Percentiles rank a stretch among this genome's conserved stretches.
Evolutionary conservation across 2,329 filamentous ascomycete species (phyloP).

Genomic region (Graphium sp.): DNA sequence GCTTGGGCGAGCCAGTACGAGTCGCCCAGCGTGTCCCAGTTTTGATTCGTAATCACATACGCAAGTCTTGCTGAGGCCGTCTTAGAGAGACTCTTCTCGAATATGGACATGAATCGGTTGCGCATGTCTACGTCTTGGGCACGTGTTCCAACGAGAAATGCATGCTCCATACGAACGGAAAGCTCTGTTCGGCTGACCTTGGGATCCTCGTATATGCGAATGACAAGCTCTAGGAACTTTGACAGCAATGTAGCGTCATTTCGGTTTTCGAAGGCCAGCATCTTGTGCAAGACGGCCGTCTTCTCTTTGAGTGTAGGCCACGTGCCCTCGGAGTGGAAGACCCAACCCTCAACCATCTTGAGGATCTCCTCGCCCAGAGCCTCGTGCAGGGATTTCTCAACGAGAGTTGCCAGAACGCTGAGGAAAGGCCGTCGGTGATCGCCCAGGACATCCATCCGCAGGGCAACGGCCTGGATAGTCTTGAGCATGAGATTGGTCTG

Average conservation of each 20-base stretch:
- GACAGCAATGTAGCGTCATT: constrained; percentile 70
- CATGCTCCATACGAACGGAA: constrained; percentile 93
- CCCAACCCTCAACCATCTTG: constrained; percentile 87
- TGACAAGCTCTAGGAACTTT: constrained; percentile 89
- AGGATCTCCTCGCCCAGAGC: constrained; percentile 83
- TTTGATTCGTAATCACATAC: constrained; percentile 81
- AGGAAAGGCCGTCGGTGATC: constrained; percentile 88
- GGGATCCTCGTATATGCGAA: constrained; percentile 94
- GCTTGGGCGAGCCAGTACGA: constrained; percentile 97
- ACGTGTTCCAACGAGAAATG: constrained; percentile 87
- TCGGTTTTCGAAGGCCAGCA: constrained; percentile 86
- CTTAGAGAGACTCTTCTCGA: constrained; percentile 87
- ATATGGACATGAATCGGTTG: constrained; percentile 90
- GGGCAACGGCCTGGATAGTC: constrained; percentile 80
- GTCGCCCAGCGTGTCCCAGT: constrained; percentile 90
- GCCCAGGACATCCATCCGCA: constrained; percentile 81
- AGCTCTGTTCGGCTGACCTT: constrained; percentile 91
- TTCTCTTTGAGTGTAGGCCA: constrained; percentile 98
- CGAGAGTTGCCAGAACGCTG: constrained; percentile 82
- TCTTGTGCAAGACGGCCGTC: constrained; percentile 96
- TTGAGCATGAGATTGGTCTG: constrained; percentile 87
- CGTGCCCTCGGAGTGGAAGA: constrained; percentile 86
- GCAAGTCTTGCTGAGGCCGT: constrained; percentile 76
- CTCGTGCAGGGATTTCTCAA: constrained; percentile 84
- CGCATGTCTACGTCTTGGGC: constrained; percentile 93